Conservation (phyloP, 169 alveolate species). For the Cardiosporidium cionae region DNA sequence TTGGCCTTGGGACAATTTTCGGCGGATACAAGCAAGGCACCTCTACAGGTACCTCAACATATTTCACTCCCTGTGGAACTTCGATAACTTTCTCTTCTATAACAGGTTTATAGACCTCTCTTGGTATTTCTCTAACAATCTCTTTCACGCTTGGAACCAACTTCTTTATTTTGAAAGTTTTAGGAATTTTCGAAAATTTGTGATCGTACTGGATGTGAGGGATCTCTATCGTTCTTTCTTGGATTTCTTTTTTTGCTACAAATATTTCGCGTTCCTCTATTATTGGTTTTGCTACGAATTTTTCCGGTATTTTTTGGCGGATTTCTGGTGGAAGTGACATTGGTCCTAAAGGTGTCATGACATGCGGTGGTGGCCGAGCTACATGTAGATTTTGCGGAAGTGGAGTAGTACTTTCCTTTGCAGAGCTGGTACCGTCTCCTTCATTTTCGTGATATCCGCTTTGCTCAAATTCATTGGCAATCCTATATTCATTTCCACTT, state of each 20-base stretch:
- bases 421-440: too few species aligned
- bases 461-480: too few species aligned
- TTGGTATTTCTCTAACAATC: conserved; percentile 60
- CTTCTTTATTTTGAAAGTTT: conserved; percentile 49
- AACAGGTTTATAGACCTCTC: conserved; percentile 62
- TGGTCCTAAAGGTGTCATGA: conserved; percentile 75
- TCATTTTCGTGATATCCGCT: too few species aligned
- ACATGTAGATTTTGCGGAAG: conserved; percentile 4
- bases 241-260: conserved; percentile 66
- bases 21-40: conserved; percentile 75
- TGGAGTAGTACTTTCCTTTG: too few species aligned
- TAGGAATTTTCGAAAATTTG: conserved; percentile 58
- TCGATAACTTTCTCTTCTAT: conserved; percentile 70
- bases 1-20: conserved; percentile 62
- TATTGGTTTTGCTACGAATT: conserved; percentile 69
- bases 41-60: conserved; percentile 72
- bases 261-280: conserved; percentile 65
- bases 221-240: conserved; percentile 63
- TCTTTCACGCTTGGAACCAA: conserved; percentile 59
- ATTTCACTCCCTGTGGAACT: conserved; percentile 72
- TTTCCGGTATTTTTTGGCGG: conserved; percentile 62
- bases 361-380: conserved; percentile 54
- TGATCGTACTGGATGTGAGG: conserved; percentile 73
- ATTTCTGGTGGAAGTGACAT: conserved; percentile 65
- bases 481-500: too few species aligned